A percentile compares a stretch with the other conserved stretches of the same genome.
These are phyloP conservation scores for Cutaneotrichosporon mucoides DNA, from an alignment of 1,284 basidiomycete genomes.

Conservation along the genomic window DNA sequence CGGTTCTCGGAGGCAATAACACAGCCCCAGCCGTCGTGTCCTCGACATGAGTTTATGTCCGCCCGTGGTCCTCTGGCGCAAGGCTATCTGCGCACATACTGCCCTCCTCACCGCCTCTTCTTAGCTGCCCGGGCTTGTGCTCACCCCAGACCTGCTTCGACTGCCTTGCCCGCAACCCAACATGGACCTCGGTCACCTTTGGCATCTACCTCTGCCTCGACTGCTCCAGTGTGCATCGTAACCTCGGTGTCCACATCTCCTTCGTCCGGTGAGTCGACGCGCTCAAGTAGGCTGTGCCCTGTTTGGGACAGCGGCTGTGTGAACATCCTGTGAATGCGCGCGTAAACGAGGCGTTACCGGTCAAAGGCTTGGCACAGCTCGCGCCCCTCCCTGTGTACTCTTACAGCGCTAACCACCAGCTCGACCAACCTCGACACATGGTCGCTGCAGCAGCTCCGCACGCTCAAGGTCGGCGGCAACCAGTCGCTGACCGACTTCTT, in stretches of 20 bases:
- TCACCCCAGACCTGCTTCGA: slow-evolving; percentile 81
- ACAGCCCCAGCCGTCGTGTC: no score
- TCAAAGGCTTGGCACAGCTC: no score
- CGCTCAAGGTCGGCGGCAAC: slow-evolving; percentile 97
- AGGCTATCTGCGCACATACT: no score
- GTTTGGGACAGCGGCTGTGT: background rate
- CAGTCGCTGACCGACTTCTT: slow-evolving; percentile 86
- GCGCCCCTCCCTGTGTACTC: background rate
- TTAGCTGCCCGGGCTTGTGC: background rate
- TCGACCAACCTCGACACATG: slow-evolving; percentile 97
- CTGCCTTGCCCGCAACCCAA: slow-evolving; percentile 93
- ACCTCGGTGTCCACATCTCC: slow-evolving; percentile 96
- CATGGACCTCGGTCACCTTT: slow-evolving; percentile 95
- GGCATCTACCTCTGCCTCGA: slow-evolving; percentile 98
- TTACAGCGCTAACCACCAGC: slow-evolving; percentile 51
- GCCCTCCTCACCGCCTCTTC: no score
- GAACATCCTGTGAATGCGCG: no score
- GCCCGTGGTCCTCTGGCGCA: no score
- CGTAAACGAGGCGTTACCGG: no score
- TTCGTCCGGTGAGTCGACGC: slow-evolving; percentile 75
- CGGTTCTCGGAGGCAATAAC: no score
- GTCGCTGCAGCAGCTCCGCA: slow-evolving; percentile 84
- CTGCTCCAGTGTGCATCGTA: slow-evolving; percentile 91
- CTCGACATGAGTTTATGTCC: no score
- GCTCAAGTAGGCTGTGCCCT: no score